Evolutionary conservation across 1,284 basidiomycete genomes (phyloP).

Genomic region (Sphaerobolus stellatus): DNA sequence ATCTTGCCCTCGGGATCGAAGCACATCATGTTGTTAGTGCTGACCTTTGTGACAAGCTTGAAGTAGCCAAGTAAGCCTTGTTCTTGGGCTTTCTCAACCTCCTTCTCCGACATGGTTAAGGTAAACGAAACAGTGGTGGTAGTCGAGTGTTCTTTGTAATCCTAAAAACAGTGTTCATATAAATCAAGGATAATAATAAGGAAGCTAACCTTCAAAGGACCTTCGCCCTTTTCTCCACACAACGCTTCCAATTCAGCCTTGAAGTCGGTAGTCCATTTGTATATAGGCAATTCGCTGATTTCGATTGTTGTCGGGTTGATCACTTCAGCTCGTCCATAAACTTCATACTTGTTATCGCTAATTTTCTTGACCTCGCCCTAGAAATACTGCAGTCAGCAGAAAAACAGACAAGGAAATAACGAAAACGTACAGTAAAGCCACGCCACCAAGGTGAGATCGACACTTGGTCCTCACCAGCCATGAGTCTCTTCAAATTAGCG

Average conservation of each 20-base stretch:
- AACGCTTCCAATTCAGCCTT: constrained; percentile 88
- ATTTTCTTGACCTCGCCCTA: constrained; percentile 82
- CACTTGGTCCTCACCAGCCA: constrained; percentile 82
- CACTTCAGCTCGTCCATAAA: constrained; percentile 75
- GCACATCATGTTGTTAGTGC: constrained; percentile 97
- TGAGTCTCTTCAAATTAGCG: constrained; percentile 81
- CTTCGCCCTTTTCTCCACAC: constrained; percentile 71
- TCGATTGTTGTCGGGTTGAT: constrained; percentile 87
- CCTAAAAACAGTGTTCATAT: constrained; percentile 45
- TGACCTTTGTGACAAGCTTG: constrained; percentile 83
- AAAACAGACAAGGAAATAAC: neutral
- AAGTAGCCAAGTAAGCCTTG: constrained; percentile 92
- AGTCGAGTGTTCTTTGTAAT: constrained; percentile 95
- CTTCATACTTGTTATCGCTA: constrained; percentile 86
- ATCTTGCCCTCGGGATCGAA: constrained; percentile 98
- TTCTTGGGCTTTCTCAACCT: constrained; percentile 82
- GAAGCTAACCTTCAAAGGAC: constrained; percentile 57
- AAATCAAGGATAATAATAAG: neutral
- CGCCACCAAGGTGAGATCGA: constrained; percentile 97
- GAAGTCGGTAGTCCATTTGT: constrained; percentile 93
- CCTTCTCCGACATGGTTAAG: constrained; percentile 78
- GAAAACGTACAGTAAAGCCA: constrained; percentile 61
- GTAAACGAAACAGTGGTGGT: constrained; percentile 92
- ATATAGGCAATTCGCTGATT: constrained; percentile 94
- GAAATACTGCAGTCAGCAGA: constrained; percentile 7